These are phyloP conservation scores for Curvularia sp. DNA, from an alignment of 2,329 filamentous ascomycete genomes.

Conservation along the genomic window DNA sequence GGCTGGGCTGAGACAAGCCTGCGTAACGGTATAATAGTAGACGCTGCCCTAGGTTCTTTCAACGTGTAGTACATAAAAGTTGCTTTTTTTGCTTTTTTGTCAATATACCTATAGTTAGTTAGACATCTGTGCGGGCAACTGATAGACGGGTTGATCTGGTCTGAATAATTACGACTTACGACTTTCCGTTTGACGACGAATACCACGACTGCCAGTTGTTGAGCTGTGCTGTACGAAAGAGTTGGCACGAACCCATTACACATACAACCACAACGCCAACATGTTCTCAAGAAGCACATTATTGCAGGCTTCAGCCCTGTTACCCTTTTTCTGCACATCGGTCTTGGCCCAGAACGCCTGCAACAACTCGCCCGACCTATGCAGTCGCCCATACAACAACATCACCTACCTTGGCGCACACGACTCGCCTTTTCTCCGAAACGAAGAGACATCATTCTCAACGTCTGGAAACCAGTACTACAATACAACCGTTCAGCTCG, in stretches of 20 bases:
- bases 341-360: constrained; percentile 61
- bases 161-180: constrained; percentile 10
- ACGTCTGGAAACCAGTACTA: constrained; percentile 75
- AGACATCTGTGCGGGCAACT: neutral
- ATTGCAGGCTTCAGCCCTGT: constrained; percentile 37
- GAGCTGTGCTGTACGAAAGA: constrained; percentile 2
- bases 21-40: constrained; percentile 21
- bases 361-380: constrained; percentile 82
- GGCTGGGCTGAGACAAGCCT: constrained; percentile 24
- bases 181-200: constrained; percentile 14
- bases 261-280: constrained; percentile 16
- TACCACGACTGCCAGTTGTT: constrained; percentile 1
- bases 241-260: neutral
- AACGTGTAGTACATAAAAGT: neutral
- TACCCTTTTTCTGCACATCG: constrained; percentile 41
- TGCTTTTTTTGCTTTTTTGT: constrained; percentile 8
- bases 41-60: neutral
- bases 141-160: constrained; percentile 9
- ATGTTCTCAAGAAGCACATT: constrained; percentile 43
- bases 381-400: constrained; percentile 73
- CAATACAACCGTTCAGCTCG: constrained; percentile 74
- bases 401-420: constrained; percentile 82
- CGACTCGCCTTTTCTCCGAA: constrained; percentile 74
- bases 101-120: neutral
- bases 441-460: constrained; percentile 67